Conservation (phyloP, 2,329 filamentous ascomycete genomes). For the Shiraia sp. region DNA sequence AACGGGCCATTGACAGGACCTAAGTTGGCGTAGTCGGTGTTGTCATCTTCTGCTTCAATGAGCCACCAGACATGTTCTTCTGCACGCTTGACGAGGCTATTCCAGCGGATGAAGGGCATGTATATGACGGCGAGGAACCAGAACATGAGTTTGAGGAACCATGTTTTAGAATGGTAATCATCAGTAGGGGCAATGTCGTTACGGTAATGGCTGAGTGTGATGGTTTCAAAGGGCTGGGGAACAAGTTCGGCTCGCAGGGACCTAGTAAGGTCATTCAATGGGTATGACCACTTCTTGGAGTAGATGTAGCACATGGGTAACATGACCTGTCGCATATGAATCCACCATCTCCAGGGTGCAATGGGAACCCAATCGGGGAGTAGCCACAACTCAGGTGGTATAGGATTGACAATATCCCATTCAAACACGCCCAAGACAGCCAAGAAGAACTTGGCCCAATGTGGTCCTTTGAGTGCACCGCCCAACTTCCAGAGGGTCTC, state of each 20-base stretch:
- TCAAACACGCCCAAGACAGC: constrained; percentile 78
- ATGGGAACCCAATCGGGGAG: constrained; percentile 89
- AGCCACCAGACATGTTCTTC: constrained; percentile 83
- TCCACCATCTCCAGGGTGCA: constrained; percentile 95
- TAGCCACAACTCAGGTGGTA: constrained; percentile 92
- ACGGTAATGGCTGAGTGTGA: constrained; percentile 76
- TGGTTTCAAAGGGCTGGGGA: constrained; percentile 73
- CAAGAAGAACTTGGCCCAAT: constrained; percentile 98
- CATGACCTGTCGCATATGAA: constrained; percentile 97
- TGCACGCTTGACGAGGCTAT: constrained; percentile 68
- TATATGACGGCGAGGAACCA: constrained; percentile 79
- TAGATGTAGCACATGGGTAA: constrained; percentile 89
- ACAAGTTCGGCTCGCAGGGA: constrained; percentile 82
- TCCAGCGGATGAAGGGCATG: constrained; percentile 73
- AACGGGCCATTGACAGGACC: constrained; percentile 89
- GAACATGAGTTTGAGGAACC: constrained; percentile 77
- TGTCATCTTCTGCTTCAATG: constrained; percentile 88
- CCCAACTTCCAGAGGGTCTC: constrained; percentile 81
- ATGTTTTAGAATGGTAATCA: constrained; percentile 92
- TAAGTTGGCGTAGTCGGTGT: constrained; percentile 83
- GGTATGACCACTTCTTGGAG: constrained; percentile 79
- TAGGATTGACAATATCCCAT: constrained; percentile 94
- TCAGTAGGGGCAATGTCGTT: constrained; percentile 80
- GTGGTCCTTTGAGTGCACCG: constrained; percentile 79
- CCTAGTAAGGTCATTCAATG: constrained; percentile 73